These are phyloP conservation scores for Danielia reshetovae DNA, from an alignment of 805 yeast species.

Conservation along the genomic window DNA sequence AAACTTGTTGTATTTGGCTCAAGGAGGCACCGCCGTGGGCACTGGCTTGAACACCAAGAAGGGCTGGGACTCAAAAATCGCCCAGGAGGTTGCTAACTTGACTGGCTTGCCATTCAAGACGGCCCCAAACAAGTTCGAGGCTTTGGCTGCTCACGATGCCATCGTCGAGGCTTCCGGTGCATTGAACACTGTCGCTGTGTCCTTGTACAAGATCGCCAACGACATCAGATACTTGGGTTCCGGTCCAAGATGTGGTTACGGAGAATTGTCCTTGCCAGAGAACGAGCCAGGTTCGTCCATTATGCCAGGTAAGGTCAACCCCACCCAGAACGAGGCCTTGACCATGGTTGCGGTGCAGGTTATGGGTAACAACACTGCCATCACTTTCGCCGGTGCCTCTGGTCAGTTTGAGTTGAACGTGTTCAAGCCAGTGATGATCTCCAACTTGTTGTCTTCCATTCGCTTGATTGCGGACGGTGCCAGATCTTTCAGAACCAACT, in stretches of 20 bases:
- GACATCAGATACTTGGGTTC: conserved; percentile 98
- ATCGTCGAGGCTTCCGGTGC: conserved; percentile 98
- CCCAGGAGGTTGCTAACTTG: conserved; percentile 76
- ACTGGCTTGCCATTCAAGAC: conserved; percentile 88
- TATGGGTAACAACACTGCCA: conserved; percentile 92
- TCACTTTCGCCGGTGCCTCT: conserved; percentile 96
- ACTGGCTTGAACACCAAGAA: conserved; percentile 93
- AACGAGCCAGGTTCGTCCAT: conserved; percentile 99
- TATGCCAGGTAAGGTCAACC: conserved; percentile 99
- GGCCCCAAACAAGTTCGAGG: conserved; percentile 99
- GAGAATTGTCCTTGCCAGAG: conserved; percentile 92
- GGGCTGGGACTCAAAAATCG: conserved; percentile 86
- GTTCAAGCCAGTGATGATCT: conserved; percentile 93
- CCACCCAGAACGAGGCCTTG: conserved; percentile 97
- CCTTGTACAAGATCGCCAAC: conserved; percentile 93
- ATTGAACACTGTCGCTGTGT: conserved; percentile 88
- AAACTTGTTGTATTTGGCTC: conserved; percentile 80
- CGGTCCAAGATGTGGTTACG: conserved; percentile 99
- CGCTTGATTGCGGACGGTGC: conserved; percentile 88
- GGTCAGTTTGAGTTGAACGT: conserved; percentile 99
- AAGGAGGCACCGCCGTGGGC: conserved; percentile 99
- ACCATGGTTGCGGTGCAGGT: conserved; percentile 98
- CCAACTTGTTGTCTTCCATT: conserved; percentile 83
- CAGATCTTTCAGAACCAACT: conserved; percentile 86
- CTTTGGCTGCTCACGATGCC: conserved; percentile 98